Evolutionary conservation across 805 yeast species (phyloP).

Genomic region (Lachancea sp.): DNA sequence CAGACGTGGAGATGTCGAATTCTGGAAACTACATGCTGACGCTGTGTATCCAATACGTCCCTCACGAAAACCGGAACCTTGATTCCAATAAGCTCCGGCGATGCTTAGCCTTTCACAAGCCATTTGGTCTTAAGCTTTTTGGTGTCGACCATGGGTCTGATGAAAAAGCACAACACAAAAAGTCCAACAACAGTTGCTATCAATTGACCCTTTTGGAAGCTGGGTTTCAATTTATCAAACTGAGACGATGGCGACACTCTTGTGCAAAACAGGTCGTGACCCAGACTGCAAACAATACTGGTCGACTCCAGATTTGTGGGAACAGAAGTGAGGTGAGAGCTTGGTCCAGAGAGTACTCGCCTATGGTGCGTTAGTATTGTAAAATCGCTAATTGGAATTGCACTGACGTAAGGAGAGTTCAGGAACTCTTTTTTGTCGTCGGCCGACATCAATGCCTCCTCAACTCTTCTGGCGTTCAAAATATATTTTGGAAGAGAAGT

Average conservation of each 20-base stretch:
- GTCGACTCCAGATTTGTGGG: slow-evolving; percentile 81
- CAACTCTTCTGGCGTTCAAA: slow-evolving; percentile 64
- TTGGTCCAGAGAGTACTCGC: slow-evolving; percentile 31
- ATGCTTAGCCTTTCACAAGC: slow-evolving; percentile 31
- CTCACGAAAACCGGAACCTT: too few relatives aligned
- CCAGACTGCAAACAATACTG: slow-evolving; percentile 57
- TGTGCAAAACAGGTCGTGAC: slow-evolving; percentile 72
- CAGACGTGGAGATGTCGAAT: too few relatives aligned
- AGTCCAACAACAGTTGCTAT: slow-evolving; percentile 52
- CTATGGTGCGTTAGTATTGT: slow-evolving; percentile 48
- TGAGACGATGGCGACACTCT: slow-evolving; percentile 73
- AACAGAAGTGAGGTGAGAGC: slow-evolving; percentile 36
- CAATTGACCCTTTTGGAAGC: slow-evolving; percentile 63
- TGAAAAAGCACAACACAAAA: slow-evolving; percentile 38
- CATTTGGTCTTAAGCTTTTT: slow-evolving; percentile 51
- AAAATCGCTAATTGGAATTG: slow-evolving; percentile 44
- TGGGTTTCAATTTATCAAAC: slow-evolving; percentile 64
- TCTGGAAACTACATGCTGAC: too few relatives aligned
- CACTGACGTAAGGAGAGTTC: slow-evolving; percentile 59
- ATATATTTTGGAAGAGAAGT: slow-evolving; percentile 63
- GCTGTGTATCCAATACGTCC: too few relatives aligned
- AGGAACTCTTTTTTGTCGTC: slow-evolving; percentile 54
- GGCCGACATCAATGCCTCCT: slow-evolving; percentile 43
- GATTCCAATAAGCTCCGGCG: too few relatives aligned
- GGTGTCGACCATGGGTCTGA: slow-evolving; percentile 51